Evolutionary conservation across 306 rosid genomes (phyloP).

Genomic region (Gynostemma pentaphyllum): DNA sequence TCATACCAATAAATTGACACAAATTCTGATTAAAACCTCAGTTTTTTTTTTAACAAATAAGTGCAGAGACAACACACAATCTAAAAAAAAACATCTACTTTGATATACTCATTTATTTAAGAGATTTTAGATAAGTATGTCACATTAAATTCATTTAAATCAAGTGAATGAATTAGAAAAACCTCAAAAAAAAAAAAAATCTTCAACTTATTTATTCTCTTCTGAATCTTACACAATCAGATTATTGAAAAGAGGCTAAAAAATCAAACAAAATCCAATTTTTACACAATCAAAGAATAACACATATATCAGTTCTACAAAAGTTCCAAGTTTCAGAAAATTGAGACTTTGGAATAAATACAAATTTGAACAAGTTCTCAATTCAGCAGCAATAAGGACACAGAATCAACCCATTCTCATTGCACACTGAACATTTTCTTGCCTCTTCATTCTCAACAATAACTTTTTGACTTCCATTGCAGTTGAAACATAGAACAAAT

Average conservation of each 20-base stretch:
- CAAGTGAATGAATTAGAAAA: not conserved
- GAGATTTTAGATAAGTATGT: not conserved
- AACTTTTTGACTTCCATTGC: slow-evolving; percentile 65
- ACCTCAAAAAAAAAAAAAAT: not conserved
- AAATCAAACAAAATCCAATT: not conserved
- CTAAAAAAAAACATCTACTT: too few relatives aligned
- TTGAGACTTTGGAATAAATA: too few relatives aligned
- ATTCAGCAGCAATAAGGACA: slow-evolving; percentile 65
- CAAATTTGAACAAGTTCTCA: too few relatives aligned
- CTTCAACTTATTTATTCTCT: not conserved
- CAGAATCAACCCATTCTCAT: slow-evolving; percentile 75
- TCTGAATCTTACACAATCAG: not conserved
- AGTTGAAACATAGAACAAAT: slow-evolving; percentile 57
- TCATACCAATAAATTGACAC: too few relatives aligned
- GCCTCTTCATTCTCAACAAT: slow-evolving; percentile 14
- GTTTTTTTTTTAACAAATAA: too few relatives aligned
- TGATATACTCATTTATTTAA: too few relatives aligned
- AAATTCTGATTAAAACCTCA: too few relatives aligned
- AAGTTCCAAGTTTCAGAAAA: not conserved
- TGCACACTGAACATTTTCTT: slow-evolving; percentile 41
- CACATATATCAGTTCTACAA: not conserved
- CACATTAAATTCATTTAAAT: not conserved
- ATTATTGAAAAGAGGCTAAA: too few relatives aligned
- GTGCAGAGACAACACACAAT: too few relatives aligned
- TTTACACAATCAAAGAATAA: slow-evolving; percentile 4